Percentiles rank a stretch among this genome's conserved stretches.
These are phyloP conservation scores for Emmonsiellopsis sp. DNA, from an alignment of 2,329 filamentous ascomycete genomes.

Conservation along the genomic window DNA sequence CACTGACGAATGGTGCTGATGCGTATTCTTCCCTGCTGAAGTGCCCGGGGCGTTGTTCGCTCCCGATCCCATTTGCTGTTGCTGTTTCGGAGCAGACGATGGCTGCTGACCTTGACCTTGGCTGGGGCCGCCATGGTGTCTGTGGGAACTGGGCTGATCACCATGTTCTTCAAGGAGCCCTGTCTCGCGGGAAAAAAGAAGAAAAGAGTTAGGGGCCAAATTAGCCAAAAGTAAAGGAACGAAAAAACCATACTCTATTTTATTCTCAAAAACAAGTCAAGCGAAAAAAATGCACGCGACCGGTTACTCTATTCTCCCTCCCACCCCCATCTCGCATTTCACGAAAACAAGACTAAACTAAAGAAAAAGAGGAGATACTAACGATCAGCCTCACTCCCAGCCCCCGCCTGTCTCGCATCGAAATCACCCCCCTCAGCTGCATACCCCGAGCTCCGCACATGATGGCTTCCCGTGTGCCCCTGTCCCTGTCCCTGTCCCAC, in stretches of 20 bases:
- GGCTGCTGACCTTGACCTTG: background rate
- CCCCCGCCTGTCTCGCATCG: slow-evolving; percentile 44
- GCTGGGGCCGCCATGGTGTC: no score
- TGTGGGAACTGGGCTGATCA: no score
- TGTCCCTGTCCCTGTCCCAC: background rate
- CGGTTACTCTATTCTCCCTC: no score
- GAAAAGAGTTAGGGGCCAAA: background rate
- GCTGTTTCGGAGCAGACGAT: background rate
- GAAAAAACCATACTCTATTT: background rate
- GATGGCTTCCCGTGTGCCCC: slow-evolving; percentile 46
- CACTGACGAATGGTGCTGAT: slow-evolving; percentile 4
- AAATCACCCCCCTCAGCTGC: slow-evolving; percentile 50
- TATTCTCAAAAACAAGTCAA: no score
- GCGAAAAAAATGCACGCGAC: no score
- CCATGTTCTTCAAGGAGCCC: slow-evolving; percentile 6
- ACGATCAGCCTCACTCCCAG: slow-evolving; percentile 59
- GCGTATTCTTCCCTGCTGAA: background rate
- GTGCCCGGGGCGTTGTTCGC: no score
- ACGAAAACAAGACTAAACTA: background rate
- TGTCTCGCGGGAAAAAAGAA: background rate
- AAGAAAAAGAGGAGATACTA: slow-evolving; percentile 15
- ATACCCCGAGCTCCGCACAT: slow-evolving; percentile 50
- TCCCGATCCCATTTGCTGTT: no score
- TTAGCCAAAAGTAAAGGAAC: background rate
- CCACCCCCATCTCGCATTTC: background rate